phyloP scores from a whole-genome alignment of 805 yeast genomes.

The Brettanomyces sp. region DNA sequence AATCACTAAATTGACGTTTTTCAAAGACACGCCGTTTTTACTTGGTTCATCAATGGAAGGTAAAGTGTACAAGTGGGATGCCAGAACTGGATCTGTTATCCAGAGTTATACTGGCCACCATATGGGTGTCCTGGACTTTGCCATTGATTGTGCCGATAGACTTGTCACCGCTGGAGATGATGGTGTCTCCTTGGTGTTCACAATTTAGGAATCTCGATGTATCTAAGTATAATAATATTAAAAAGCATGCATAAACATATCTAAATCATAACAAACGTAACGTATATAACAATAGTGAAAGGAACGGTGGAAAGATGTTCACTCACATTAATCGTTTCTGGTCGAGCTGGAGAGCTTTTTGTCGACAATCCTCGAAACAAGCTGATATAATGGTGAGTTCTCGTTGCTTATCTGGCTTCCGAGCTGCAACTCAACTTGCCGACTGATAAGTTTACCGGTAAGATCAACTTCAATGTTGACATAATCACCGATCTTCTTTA shows the following conservation, averaged over 20 bases:
- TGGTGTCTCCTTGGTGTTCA: slow-evolving; percentile 77
- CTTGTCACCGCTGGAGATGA: slow-evolving; percentile 94
- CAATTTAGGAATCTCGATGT: slow-evolving; percentile 13
- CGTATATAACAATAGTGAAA: neutral
- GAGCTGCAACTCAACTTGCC: slow-evolving; percentile 60
- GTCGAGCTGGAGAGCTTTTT: slow-evolving; percentile 23
- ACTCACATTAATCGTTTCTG: neutral
- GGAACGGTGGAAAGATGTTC: neutral
- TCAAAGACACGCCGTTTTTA: slow-evolving; percentile 43
- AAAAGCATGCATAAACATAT: too few relatives aligned
- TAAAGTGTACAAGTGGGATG: slow-evolving; percentile 77
- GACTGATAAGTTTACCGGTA: slow-evolving; percentile 84
- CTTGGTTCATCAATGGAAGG: slow-evolving; percentile 81
- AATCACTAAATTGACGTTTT: slow-evolving; percentile 68
- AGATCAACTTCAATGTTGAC: slow-evolving; percentile 94
- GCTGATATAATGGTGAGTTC: slow-evolving; percentile 38
- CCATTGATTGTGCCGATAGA: slow-evolving; percentile 57
- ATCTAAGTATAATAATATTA: neutral
- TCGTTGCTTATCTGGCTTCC: slow-evolving; percentile 42
- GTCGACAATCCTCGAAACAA: slow-evolving; percentile 41
- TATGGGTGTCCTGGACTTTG: slow-evolving; percentile 88
- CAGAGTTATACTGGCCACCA: slow-evolving; percentile 86
- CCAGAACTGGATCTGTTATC: slow-evolving; percentile 70
- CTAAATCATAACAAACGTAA: neutral
- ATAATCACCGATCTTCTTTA: slow-evolving; percentile 47